phyloP scores from a whole-genome alignment of 164 flowering plant genomes.

The Kalanchoe fedtschenkoi region DNA sequence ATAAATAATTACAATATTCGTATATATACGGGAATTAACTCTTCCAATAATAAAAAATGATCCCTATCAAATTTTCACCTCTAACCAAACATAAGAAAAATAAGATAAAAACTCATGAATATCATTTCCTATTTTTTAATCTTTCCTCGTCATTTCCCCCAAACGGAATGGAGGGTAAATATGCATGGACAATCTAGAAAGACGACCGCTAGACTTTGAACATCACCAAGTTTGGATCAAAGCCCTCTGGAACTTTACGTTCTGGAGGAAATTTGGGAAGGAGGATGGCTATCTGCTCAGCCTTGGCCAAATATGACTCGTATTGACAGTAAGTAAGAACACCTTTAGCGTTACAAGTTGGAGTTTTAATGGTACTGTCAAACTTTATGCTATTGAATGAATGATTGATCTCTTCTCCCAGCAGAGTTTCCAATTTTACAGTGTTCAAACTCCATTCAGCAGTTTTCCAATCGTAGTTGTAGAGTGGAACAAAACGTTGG shows the following conservation, averaged over 20 bases:
- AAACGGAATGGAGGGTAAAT: no score
- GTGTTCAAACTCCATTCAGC: slow-evolving; percentile 53
- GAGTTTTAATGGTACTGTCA: background rate
- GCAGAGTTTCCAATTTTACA: slow-evolving; percentile 14
- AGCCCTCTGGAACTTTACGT: slow-evolving; percentile 25
- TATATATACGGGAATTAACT: no score
- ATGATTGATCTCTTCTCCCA: slow-evolving; percentile 3
- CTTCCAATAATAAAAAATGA: no score
- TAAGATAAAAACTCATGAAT: no score
- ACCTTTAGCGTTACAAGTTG: background rate
- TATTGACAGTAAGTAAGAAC: slow-evolving; percentile 12
- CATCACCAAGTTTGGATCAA: slow-evolving; percentile 26
- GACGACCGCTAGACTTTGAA: slow-evolving; percentile 48
- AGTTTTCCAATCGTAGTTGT: slow-evolving; percentile 46
- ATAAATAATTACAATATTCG: no score
- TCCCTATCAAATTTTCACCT: no score
- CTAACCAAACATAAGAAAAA: no score
- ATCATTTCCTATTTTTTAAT: no score
- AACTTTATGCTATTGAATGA: slow-evolving; percentile 3
- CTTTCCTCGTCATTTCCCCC: no score
- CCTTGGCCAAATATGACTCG: slow-evolving; percentile 32
- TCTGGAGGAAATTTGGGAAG: slow-evolving; percentile 46
- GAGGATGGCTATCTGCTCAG: slow-evolving; percentile 27
- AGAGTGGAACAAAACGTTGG: slow-evolving; percentile 64
- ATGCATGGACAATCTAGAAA: no score